Conservation (phyloP, 1,284 basidiomycete genomes). For the Athelia sp. region DNA sequence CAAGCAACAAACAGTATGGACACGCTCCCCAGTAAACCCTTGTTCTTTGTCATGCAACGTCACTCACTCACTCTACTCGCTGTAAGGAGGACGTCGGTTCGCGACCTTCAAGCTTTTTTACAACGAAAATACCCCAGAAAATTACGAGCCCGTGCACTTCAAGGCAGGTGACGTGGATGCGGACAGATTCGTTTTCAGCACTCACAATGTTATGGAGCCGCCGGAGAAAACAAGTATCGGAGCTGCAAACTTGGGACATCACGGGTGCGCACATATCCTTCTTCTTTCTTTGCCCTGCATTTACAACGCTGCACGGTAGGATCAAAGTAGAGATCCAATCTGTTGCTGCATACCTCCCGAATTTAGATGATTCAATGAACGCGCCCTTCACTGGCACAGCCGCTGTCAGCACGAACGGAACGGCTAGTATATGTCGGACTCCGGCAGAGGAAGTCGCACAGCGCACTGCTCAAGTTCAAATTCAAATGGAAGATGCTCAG, state of each 20-base stretch:
- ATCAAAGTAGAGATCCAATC: constrained; percentile 67
- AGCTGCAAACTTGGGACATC: constrained; percentile 62
- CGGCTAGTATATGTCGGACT: too few species aligned
- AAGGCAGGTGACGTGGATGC: constrained; percentile 58
- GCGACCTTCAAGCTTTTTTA: constrained; percentile 84
- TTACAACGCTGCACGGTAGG: constrained; percentile 26
- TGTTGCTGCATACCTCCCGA: constrained; percentile 67
- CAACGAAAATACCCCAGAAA: constrained; percentile 64
- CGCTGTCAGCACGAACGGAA: constrained; percentile 21
- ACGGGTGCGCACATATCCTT: constrained; percentile 46
- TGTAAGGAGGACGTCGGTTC: constrained; percentile 58
- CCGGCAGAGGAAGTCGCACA: constrained; percentile 50
- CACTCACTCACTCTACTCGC: constrained; percentile 1
- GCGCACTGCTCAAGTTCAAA: constrained; percentile 48
- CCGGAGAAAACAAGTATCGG: constrained; percentile 71
- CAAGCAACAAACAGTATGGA: constrained; percentile 75
- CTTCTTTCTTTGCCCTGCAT: background rate
- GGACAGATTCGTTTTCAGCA: constrained; percentile 74
- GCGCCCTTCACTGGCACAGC: constrained; percentile 51
- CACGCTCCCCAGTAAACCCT: constrained; percentile 57
- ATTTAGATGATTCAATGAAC: constrained; percentile 46
- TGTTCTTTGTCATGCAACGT: constrained; percentile 1
- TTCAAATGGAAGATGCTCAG: constrained; percentile 43
- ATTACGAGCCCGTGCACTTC: constrained; percentile 77
- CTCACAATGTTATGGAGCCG: constrained; percentile 59